Conservation (phyloP, 2,329 filamentous ascomycete species). For the Fusarium avenaceum region DNA sequence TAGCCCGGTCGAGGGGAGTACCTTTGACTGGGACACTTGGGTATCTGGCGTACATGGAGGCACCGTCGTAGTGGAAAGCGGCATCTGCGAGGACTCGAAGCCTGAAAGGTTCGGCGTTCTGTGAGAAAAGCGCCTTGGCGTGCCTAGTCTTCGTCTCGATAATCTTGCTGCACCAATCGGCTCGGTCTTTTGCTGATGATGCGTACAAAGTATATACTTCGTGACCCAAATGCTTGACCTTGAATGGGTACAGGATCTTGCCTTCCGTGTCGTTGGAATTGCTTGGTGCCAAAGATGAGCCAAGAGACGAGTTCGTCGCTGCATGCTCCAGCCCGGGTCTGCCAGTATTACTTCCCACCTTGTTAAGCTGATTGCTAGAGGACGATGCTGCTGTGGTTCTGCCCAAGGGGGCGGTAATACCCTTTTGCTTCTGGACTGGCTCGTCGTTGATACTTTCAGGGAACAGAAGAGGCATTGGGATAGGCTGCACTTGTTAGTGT, state of each 20-base stretch:
- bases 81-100: constrained; percentile 92
- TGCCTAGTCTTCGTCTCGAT: constrained; percentile 95
- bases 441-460: constrained; percentile 94
- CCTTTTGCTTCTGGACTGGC: constrained; percentile 85
- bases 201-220: constrained; percentile 95
- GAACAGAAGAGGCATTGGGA: constrained; percentile 95
- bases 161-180: constrained; percentile 94
- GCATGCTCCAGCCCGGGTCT: constrained; percentile 75
- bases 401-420: constrained; percentile 73
- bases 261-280: constrained; percentile 78
- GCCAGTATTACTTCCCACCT: constrained; percentile 65
- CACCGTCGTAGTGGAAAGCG: constrained; percentile 84
- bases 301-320: constrained; percentile 75
- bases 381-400: constrained; percentile 73
- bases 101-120: constrained; percentile 96
- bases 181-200: constrained; percentile 77
- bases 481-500: constrained; percentile 69
- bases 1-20: constrained; percentile 91
- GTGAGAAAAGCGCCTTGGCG: constrained; percentile 86
- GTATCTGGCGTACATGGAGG: constrained; percentile 70
- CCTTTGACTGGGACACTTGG: constrained; percentile 83
- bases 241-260: constrained; percentile 92
- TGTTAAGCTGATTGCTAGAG: constrained; percentile 70
- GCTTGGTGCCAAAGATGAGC: constrained; percentile 61
- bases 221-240: constrained; percentile 93